Conservation (phyloP, 495 filamentous ascomycete species). For the Aspergillus affinis region DNA sequence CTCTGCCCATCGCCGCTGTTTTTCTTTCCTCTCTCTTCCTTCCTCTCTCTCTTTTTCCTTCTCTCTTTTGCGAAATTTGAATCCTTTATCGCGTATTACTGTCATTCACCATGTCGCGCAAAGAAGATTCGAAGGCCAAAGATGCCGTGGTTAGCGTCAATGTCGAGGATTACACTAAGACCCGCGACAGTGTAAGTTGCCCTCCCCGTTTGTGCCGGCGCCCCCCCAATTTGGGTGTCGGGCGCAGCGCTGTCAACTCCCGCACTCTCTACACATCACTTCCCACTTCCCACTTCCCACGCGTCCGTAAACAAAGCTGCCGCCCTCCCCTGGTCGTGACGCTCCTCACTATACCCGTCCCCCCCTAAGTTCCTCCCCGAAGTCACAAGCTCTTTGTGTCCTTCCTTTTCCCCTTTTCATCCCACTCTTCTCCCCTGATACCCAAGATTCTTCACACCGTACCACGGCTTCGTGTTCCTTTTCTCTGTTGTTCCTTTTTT, state of each 20-base stretch:
- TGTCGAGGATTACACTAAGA: slow-evolving; percentile 60
- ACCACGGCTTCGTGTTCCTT: not conserved
- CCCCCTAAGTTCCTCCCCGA: not conserved
- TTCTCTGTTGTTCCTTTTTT: not conserved
- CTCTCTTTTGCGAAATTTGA: not conserved
- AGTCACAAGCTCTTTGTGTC: not conserved
- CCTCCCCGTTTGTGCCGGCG: slow-evolving; percentile 16
- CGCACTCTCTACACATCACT: slow-evolving; percentile 3
- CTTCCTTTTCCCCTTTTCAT: too few relatives aligned
- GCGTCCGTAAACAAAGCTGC: slow-evolving; percentile 16
- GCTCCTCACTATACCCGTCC: too few relatives aligned
- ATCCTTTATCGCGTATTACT: not conserved
- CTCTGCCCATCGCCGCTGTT: slow-evolving; percentile 15
- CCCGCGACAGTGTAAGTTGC: slow-evolving; percentile 63
- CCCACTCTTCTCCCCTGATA: too few relatives aligned
- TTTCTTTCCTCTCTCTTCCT: slow-evolving; percentile 7
- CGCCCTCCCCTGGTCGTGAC: too few relatives aligned
- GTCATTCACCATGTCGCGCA: slow-evolving; percentile 33
- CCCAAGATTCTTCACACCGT: not conserved
- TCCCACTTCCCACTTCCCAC: slow-evolving; percentile 7
- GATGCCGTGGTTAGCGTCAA: slow-evolving; percentile 49
- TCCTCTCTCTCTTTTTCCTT: slow-evolving; percentile 3
- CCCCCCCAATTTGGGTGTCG: slow-evolving; percentile 21
- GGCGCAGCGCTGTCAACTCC: slow-evolving; percentile 1
- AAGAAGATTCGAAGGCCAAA: slow-evolving; percentile 29